Percentiles rank a stretch among this genome's conserved stretches.
Evolutionary conservation across 192 early-diverging fungal genomes (phyloP).

Genomic region (Funneliformis geosporum): DNA sequence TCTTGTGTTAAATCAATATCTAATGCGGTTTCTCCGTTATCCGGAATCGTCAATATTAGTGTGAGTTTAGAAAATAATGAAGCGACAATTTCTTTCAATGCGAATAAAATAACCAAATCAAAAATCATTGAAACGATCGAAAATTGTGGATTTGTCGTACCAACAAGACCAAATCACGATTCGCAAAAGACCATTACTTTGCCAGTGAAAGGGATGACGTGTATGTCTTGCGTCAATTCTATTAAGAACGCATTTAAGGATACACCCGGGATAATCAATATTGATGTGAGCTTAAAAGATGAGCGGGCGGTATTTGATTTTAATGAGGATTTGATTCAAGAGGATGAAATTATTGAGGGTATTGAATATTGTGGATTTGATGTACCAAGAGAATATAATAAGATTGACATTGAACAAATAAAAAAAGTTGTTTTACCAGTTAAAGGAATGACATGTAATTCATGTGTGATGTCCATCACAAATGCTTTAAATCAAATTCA

Average conservation of each 20-base stretch:
- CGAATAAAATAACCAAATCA: background rate
- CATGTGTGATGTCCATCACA: conserved; percentile 26
- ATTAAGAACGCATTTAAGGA: conserved; percentile 4
- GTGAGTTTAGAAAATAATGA: conserved; percentile 42
- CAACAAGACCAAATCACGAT: conserved; percentile 25
- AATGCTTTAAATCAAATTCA: background rate
- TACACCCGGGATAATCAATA: background rate
- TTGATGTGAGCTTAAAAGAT: conserved; percentile 36
- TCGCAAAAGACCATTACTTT: background rate
- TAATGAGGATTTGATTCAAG: conserved; percentile 1
- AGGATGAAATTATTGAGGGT: conserved; percentile 40
- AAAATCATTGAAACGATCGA: conserved; percentile 56
- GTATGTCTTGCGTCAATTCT: conserved; percentile 28
- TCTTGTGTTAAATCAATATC: conserved; percentile 30
- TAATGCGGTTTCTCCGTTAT: background rate
- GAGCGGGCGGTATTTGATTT: conserved; percentile 39
- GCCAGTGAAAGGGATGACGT: conserved; percentile 8
- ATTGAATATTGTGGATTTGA: conserved; percentile 78
- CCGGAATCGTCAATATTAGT: background rate
- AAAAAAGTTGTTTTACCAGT: background rate
- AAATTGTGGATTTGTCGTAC: conserved; percentile 71
- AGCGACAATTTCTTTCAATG: conserved; percentile 33
- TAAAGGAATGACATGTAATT: conserved; percentile 17
- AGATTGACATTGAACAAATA: background rate
- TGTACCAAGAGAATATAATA: conserved; percentile 34